Percentiles rank a stretch among this genome's conserved stretches.
These are phyloP conservation scores for Backusella circina DNA, from an alignment of 192 early-diverging fungal species.

Conservation along the genomic window DNA sequence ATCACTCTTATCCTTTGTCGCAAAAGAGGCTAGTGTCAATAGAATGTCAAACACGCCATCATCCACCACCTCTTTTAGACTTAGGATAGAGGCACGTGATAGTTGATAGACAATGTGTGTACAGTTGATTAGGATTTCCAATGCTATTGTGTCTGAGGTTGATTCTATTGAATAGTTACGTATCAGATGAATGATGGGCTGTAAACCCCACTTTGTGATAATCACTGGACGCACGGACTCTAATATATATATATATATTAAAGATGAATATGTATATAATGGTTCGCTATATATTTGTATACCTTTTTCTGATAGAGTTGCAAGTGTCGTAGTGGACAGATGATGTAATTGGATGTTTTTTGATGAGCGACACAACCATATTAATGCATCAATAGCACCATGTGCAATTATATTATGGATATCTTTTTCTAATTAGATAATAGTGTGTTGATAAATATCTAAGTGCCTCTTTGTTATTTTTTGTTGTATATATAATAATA, in stretches of 20 bases:
- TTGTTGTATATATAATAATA: background rate
- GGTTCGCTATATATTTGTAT: background rate
- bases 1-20: no score
- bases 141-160: background rate
- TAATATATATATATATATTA: no score
- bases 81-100: slow-evolving; percentile 11
- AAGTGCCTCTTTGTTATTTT: background rate
- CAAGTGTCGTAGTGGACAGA: slow-evolving; percentile 41
- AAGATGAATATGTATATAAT: background rate
- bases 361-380: slow-evolving; percentile 43
- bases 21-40: background rate
- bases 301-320: slow-evolving; percentile 49
- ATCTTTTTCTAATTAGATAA: slow-evolving; percentile 36
- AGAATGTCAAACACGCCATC: slow-evolving; percentile 7
- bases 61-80: background rate
- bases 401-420: slow-evolving; percentile 40
- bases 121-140: slow-evolving; percentile 12
- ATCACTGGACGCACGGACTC: slow-evolving; percentile 45
- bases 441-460: background rate
- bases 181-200: slow-evolving; percentile 37
- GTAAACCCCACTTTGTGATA: slow-evolving; percentile 48
- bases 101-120: slow-evolving; percentile 11
- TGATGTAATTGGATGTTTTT: slow-evolving; percentile 43
- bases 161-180: background rate
- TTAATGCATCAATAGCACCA: slow-evolving; percentile 53